Conservation (phyloP, 768 basidiomycete species). For the Suillus hirtellus region DNA sequence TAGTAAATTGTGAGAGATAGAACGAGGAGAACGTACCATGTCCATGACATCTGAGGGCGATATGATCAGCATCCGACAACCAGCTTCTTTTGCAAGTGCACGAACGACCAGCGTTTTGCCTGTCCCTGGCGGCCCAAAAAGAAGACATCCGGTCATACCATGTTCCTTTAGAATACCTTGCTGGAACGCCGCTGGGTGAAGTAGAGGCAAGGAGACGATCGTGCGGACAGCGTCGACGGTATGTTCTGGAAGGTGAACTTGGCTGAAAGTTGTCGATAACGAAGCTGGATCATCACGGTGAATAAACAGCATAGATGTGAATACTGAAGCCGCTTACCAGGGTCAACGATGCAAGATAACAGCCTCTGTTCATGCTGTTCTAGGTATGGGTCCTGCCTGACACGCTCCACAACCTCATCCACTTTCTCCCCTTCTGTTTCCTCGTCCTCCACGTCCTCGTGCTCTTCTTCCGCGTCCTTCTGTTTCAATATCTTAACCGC, state of each 20-base stretch:
- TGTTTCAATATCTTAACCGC: conserved; percentile 36
- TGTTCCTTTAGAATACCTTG: conserved; percentile 90
- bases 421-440: conserved; percentile 35
- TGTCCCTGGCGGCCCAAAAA: conserved; percentile 93
- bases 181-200: conserved; percentile 86
- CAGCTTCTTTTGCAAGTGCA: conserved; percentile 90
- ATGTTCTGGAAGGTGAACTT: conserved; percentile 85
- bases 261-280: conserved; percentile 80
- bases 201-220: conserved; percentile 83
- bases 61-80: conserved; percentile 88
- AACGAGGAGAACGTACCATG: conserved; percentile 58
- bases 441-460: conserved; percentile 25
- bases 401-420: conserved; percentile 74
- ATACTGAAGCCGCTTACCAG: conserved; percentile 44
- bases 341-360: conserved; percentile 83
- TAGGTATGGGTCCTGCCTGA: conserved; percentile 75
- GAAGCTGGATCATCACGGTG: conserved; percentile 43
- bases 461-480: conserved; percentile 35
- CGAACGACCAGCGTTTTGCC: conserved; percentile 90
- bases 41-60: conserved; percentile 96
- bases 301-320: not conserved
- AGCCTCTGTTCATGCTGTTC: conserved; percentile 81
- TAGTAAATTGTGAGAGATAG: conserved; percentile 9
- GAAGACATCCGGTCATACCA: conserved; percentile 84
- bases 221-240: conserved; percentile 93